Percentiles rank a stretch among this genome's conserved stretches.
These are phyloP conservation scores for Iris macrosiphon DNA, from an alignment of 106 monocot genomes.

Conservation along the genomic window DNA sequence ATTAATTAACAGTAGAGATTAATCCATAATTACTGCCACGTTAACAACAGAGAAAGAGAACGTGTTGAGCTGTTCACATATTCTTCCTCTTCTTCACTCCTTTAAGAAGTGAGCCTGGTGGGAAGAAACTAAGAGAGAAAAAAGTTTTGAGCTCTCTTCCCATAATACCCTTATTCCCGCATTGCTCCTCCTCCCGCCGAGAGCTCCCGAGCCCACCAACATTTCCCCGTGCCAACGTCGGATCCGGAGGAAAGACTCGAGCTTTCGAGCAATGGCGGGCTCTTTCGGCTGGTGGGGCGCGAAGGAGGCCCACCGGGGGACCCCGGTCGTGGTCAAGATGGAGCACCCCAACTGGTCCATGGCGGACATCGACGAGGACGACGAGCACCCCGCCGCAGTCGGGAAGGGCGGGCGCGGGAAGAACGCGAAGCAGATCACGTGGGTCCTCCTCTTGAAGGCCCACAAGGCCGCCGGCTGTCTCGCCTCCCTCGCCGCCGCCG, in stretches of 20 bases:
- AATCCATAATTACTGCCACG: too few relatives aligned
- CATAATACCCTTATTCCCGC: too few relatives aligned
- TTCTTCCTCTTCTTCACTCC: not conserved
- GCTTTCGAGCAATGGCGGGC: slow-evolving; percentile 5
- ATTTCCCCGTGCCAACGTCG: not conserved
- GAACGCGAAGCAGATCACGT: slow-evolving; percentile 73
- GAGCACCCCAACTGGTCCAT: slow-evolving; percentile 75
- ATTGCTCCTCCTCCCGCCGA: not conserved
- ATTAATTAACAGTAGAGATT: too few relatives aligned
- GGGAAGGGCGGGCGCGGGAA: slow-evolving; percentile 29
- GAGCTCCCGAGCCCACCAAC: not conserved
- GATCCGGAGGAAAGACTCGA: not conserved
- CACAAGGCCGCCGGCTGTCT: slow-evolving; percentile 48
- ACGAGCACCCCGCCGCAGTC: slow-evolving; percentile 12
- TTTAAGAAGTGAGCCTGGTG: not conserved
- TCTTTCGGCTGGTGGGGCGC: slow-evolving; percentile 46
- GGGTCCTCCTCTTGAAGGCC: slow-evolving; percentile 48
- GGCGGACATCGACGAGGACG: slow-evolving; percentile 21
- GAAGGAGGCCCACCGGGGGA: slow-evolving; percentile 37
- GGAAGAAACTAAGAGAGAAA: not conserved
- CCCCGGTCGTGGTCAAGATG: slow-evolving; percentile 83
- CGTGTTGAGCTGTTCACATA: not conserved
- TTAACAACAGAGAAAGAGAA: too few relatives aligned
- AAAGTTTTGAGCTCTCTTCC: too few relatives aligned
- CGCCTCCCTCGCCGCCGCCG: slow-evolving; percentile 25